Evolutionary conservation across 257 asterid genomes (phyloP), one percentile per base, ranked within the genome.

Genomic region (Lithospermum erythrorhizon): DNA sequence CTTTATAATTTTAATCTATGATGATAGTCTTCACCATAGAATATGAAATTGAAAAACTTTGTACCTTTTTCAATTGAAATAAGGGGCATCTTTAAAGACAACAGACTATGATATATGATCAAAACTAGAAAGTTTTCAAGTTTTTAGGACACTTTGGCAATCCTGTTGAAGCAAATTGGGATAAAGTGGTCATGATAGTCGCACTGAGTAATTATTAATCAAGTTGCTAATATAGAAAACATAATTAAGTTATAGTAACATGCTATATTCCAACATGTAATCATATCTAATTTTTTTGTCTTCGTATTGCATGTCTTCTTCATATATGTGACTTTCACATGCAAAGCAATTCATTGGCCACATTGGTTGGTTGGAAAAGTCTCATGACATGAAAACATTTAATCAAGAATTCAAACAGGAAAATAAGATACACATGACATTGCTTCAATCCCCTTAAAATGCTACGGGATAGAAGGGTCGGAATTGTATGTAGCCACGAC

Each of bases 211-310:
- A 53, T 53, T n/a, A 53, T 53, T 53, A 2, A 0, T 11, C 57
- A n/a, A n/a, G 6, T 53, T n/a, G 57, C 18, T 4, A 53, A 53
- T 53, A 53, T n/a, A 53, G 24, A 22, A 53, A 53, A 53, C 22
- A 20, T 5, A 24, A 21, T 47, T 41, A 41, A 41, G 49, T 41
- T 21, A 10, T 30, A n/a, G 17, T 41, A 58, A n/a, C 57, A 23
- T 52, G 61, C 57, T 30, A 17, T 58, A 6, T n/a, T 21, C 22
- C 57, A 61, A 41, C 59, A 32, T 25, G 24, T 24, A 29, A 61
- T 61, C 41, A 67, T 41, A 30, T 6, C 57, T 3, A 54, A 21
- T 52, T 2, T 55, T 68, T 68, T 20, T 55, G 21, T 24, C 52
- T 35, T 53, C 21, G 48, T 22, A 48, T 17, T 3, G 22, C 49